phyloP scores from a whole-genome alignment of 345 rosid genomes.

The Populus deltoides region DNA sequence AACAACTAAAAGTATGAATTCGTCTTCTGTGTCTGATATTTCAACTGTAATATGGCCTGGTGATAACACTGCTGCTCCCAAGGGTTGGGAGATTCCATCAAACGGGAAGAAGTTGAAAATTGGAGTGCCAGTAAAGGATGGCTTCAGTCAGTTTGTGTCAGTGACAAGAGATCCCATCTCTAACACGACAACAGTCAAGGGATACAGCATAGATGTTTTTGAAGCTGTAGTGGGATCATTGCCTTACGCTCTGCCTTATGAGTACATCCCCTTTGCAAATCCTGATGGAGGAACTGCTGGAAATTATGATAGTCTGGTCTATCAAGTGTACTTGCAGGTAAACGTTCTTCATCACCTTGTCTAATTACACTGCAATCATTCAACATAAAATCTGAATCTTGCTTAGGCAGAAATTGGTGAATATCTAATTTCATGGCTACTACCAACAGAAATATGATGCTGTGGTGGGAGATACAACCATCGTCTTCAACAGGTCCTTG shows the following conservation, averaged over 20 bases:
- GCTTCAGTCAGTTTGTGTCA: slow-evolving; percentile 34
- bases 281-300: slow-evolving; percentile 10
- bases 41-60: slow-evolving; percentile 27
- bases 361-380: background rate
- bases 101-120: slow-evolving; percentile 26
- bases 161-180: background rate
- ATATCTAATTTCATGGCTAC: background rate
- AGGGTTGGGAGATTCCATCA: slow-evolving; percentile 26
- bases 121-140: slow-evolving; percentile 34
- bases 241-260: slow-evolving; percentile 13
- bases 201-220: slow-evolving; percentile 44
- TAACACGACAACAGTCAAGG: background rate
- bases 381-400: too few species aligned
- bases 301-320: slow-evolving; percentile 27
- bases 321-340: slow-evolving; percentile 16
- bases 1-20: background rate
- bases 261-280: slow-evolving; percentile 17
- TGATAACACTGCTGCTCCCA: background rate
- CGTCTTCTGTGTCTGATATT: background rate
- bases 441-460: slow-evolving; percentile 34
- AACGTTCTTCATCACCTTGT: background rate
- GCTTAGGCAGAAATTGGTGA: too few species aligned
- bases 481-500: slow-evolving; percentile 39
- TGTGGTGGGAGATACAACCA: slow-evolving; percentile 65
- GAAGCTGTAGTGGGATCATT: slow-evolving; percentile 23